phyloP scores from a whole-genome alignment of 2,329 filamentous ascomycete genomes.

The Neonectria neomacrospora region DNA sequence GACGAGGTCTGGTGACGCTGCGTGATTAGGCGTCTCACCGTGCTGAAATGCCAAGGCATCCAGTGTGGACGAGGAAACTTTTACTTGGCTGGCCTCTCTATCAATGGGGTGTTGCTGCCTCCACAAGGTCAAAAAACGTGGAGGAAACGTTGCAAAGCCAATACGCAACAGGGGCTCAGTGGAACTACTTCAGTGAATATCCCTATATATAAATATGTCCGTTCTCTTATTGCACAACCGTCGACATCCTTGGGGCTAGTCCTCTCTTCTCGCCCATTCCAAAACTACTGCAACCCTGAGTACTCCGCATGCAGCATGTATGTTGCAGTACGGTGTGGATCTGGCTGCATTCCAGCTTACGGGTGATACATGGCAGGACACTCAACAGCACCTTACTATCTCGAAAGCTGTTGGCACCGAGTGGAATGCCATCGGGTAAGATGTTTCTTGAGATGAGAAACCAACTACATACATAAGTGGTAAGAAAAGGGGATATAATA shows the following conservation, averaged over 20 bases:
- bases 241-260: slow-evolving; percentile 13
- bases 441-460: not conserved
- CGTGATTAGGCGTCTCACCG: not conserved
- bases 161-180: not conserved
- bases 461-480: not conserved
- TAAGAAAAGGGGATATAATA: not conserved
- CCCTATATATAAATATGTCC: slow-evolving; percentile 23
- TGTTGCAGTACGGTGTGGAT: not conserved
- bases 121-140: no score
- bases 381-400: not conserved
- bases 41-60: slow-evolving; percentile 10
- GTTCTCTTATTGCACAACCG: slow-evolving; percentile 4
- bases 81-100: no score
- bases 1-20: slow-evolving; percentile 18
- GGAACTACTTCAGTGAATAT: slow-evolving; percentile 10
- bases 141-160: slow-evolving; percentile 7
- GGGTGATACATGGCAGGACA: not conserved
- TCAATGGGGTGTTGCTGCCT: no score
- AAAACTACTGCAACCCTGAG: slow-evolving; percentile 3
- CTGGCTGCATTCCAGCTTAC: not conserved
- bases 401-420: not conserved
- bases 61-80: slow-evolving; percentile 20
- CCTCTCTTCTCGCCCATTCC: slow-evolving; percentile 18
- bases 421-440: not conserved
- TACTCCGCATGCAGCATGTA: slow-evolving; percentile 2